Percentiles rank a stretch among this genome's conserved stretches.
phyloP scores from a whole-genome alignment of 306 rosid genomes.

The Quercus engelmannii region DNA sequence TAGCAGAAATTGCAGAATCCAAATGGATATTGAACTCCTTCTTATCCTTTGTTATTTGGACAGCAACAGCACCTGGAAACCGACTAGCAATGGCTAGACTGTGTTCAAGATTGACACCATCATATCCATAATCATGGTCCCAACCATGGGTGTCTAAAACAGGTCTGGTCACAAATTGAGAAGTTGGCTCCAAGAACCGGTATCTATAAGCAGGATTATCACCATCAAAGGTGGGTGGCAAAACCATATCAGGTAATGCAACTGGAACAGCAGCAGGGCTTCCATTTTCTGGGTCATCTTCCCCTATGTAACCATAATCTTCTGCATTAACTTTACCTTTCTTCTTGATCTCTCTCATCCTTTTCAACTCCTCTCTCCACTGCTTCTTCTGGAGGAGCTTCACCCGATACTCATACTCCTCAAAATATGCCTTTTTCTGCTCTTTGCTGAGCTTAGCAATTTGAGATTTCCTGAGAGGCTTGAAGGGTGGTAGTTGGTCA shows the following conservation, averaged over 20 bases:
- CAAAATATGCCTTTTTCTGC: constrained; percentile 80
- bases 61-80: constrained; percentile 76
- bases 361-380: constrained; percentile 91
- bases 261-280: constrained; percentile 95
- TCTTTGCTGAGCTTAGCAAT: constrained; percentile 78
- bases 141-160: constrained; percentile 92
- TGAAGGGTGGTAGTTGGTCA: constrained; percentile 95
- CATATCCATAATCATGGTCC: constrained; percentile 99
- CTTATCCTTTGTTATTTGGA: constrained; percentile 94
- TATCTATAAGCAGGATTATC: constrained; percentile 85
- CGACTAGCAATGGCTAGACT: constrained; percentile 58
- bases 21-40: constrained; percentile 88
- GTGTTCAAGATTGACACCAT: constrained; percentile 88
- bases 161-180: constrained; percentile 91
- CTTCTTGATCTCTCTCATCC: constrained; percentile 89
- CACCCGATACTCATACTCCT: constrained; percentile 95
- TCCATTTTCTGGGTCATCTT: constrained; percentile 78
- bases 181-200: constrained; percentile 95
- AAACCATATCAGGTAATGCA: constrained; percentile 88
- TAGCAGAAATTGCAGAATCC: constrained; percentile 90
- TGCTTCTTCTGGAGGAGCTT: constrained; percentile 92
- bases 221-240: constrained; percentile 96
- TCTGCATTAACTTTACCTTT: constrained; percentile 47
- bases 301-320: constrained; percentile 54
- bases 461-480: constrained; percentile 87